Percentiles rank a stretch among this genome's conserved stretches.
phyloP scores from a whole-genome alignment of 768 basidiomycete genomes.

The Suillus paluster region DNA sequence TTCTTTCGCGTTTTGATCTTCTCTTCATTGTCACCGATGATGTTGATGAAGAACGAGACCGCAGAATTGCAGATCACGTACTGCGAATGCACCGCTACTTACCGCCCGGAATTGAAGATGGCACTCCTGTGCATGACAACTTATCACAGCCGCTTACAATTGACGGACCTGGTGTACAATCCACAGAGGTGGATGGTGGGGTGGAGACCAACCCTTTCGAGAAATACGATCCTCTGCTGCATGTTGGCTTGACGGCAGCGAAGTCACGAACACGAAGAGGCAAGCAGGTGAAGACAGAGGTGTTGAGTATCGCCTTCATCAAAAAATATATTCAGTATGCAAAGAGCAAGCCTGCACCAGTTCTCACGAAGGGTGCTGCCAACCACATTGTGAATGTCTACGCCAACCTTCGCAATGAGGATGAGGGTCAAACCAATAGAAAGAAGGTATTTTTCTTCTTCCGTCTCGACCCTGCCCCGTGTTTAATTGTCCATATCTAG shows the following conservation, averaged over 20 bases:
- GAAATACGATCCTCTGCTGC: constrained; percentile 94
- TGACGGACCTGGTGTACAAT: constrained; percentile 64
- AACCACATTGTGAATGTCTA: constrained; percentile 95
- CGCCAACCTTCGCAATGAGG: constrained; percentile 89
- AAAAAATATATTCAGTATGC: constrained; percentile 99
- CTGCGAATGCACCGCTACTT: constrained; percentile 96
- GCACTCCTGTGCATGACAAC: constrained; percentile 87
- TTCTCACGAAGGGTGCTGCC: constrained; percentile 89
- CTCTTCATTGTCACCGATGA: constrained; percentile 99
- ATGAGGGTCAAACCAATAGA: constrained; percentile 78
- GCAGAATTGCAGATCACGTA: constrained; percentile 96
- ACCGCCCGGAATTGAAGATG: constrained; percentile 95
- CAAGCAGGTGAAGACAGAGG: constrained; percentile 72
- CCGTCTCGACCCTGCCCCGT: constrained; percentile 8
- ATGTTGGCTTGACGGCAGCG: constrained; percentile 71
- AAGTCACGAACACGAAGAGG: constrained; percentile 57
- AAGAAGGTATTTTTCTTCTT: constrained; percentile 63
- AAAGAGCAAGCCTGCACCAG: constrained; percentile 85
- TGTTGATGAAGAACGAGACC: constrained; percentile 92
- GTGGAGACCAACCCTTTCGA: constrained; percentile 78
- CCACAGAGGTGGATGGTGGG: constrained; percentile 42
- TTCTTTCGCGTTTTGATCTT: constrained; percentile 97
- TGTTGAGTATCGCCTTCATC: constrained; percentile 91
- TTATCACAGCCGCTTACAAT: constrained; percentile 87
- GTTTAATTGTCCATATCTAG: constrained; percentile 45